These are phyloP conservation scores for Monosporascus sp. DNA, from an alignment of 2,329 filamentous ascomycete genomes.

Conservation along the genomic window DNA sequence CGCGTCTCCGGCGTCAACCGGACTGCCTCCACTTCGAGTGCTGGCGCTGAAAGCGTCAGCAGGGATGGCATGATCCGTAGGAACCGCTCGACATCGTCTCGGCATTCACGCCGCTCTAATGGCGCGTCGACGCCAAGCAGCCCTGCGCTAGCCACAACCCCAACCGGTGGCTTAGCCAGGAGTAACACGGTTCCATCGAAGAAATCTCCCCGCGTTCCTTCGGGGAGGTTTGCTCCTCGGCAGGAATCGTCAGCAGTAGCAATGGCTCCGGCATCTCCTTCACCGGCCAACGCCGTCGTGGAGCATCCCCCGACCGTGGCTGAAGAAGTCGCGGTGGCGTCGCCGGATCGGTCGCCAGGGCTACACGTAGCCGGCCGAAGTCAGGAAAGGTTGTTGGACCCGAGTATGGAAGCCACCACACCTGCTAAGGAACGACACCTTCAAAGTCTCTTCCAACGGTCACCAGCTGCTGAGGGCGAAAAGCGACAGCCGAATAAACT, in stretches of 20 bases:
- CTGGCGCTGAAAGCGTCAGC: slow-evolving; percentile 78
- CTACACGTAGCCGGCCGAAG: slow-evolving; percentile 36
- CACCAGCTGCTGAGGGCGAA: slow-evolving; percentile 56
- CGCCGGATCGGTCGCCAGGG: slow-evolving; percentile 22
- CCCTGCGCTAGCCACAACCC: slow-evolving; percentile 48
- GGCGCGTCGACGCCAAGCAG: slow-evolving; percentile 66
- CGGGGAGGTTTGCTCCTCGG: slow-evolving; percentile 57
- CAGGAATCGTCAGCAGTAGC: slow-evolving; percentile 28
- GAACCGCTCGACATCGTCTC: slow-evolving; percentile 91
- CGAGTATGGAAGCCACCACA: slow-evolving; percentile 40
- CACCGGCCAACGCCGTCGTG: slow-evolving; percentile 39
- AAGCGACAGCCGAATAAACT: slow-evolving; percentile 82
- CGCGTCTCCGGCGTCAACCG: slow-evolving; percentile 58
- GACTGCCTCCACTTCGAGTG: slow-evolving; percentile 83
- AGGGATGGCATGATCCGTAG: slow-evolving; percentile 75
- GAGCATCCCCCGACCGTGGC: slow-evolving; percentile 28
- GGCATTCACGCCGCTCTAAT: slow-evolving; percentile 71
- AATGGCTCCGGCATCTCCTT: slow-evolving; percentile 42
- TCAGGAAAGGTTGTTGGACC: slow-evolving; percentile 43
- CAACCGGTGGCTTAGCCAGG: slow-evolving; percentile 51
- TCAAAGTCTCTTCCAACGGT: slow-evolving; percentile 65
- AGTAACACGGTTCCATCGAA: slow-evolving; percentile 96
- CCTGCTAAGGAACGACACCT: slow-evolving; percentile 63
- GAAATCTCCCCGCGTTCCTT: slow-evolving; percentile 67
- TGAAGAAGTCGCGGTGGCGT: slow-evolving; percentile 20